Evolutionary conservation across 2,329 filamentous ascomycete species (phyloP).

Genomic region (Bisporella sp.): DNA sequence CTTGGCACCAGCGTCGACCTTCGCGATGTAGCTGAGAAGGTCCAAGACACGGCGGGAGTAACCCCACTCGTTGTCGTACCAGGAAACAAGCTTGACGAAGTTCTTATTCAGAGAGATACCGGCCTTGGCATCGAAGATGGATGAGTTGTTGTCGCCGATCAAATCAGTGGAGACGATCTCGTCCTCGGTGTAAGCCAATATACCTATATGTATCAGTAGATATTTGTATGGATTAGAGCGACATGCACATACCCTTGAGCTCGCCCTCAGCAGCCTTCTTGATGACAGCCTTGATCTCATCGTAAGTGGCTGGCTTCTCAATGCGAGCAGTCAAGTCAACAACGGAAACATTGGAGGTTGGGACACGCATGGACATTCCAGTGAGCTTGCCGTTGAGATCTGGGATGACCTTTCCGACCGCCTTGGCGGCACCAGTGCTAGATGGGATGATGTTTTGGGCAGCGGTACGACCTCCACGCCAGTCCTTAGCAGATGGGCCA

Average conservation of each 20-base stretch:
- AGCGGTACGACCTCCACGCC: constrained; percentile 97
- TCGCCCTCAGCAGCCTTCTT: constrained; percentile 78
- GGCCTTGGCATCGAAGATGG: constrained; percentile 99
- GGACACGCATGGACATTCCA: constrained; percentile 99
- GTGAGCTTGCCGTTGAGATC: constrained; percentile 98
- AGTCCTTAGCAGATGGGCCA: constrained; percentile 96
- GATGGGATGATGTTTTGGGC: constrained; percentile 99
- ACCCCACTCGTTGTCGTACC: constrained; percentile 99
- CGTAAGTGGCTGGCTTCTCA: constrained; percentile 82
- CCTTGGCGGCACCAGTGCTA: constrained; percentile 99
- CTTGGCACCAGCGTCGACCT: constrained; percentile 52
- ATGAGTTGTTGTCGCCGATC: constrained; percentile 87
- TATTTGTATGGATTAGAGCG: background rate
- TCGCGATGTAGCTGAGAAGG: constrained; percentile 71
- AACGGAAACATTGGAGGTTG: constrained; percentile 97
- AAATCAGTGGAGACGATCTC: constrained; percentile 91
- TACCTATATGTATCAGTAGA: constrained; percentile 43
- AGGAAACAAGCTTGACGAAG: constrained; percentile 93
- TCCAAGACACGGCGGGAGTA: constrained; percentile 95
- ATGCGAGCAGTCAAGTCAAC: constrained; percentile 93
- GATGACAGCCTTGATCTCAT: constrained; percentile 87
- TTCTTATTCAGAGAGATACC: constrained; percentile 97
- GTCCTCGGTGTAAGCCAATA: constrained; percentile 94
- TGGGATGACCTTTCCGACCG: constrained; percentile 99
- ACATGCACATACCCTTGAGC: constrained; percentile 68